Conservation (phyloP, 768 basidiomycete species). For the Boletus subcaerulescens region DNA sequence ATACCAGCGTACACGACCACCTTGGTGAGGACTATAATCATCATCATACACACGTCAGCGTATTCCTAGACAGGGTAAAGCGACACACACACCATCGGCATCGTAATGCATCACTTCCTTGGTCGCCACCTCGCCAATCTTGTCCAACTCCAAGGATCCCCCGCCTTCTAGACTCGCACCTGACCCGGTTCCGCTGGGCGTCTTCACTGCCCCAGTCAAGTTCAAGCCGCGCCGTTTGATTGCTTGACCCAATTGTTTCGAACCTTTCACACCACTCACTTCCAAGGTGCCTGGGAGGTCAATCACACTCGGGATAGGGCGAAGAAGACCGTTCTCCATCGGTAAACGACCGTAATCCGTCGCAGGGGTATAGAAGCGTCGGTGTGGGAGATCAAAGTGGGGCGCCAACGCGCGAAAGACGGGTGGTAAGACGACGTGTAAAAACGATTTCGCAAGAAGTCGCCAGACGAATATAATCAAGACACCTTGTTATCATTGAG, state of each 20-base stretch:
- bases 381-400: conserved; percentile 69
- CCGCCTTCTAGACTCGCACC: conserved; percentile 23
- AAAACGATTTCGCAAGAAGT: conserved; percentile 71
- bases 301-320: conserved; percentile 82
- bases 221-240: conserved; percentile 26
- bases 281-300: conserved; percentile 57
- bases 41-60: not conserved
- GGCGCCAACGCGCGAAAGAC: conserved; percentile 74
- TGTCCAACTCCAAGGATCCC: conserved; percentile 29
- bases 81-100: conserved; percentile 66
- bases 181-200: conserved; percentile 21
- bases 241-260: conserved; percentile 32
- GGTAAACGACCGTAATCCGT: conserved; percentile 81
- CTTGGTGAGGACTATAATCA: conserved; percentile 71
- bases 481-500: conserved; percentile 49
- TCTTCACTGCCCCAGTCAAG: not conserved
- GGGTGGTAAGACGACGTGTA: conserved; percentile 78
- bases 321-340: conserved; percentile 57
- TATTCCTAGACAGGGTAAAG: not conserved
- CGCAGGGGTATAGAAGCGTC: conserved; percentile 88
- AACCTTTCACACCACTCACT: conserved; percentile 38
- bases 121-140: conserved; percentile 17
- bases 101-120: conserved; percentile 69
- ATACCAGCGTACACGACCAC: conserved; percentile 90
- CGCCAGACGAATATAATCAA: conserved; percentile 84